Percentiles rank a stretch among this genome's conserved stretches.
Conservation (phyloP, 345 rosid species). For the Citrus mangshanensis region DNA sequence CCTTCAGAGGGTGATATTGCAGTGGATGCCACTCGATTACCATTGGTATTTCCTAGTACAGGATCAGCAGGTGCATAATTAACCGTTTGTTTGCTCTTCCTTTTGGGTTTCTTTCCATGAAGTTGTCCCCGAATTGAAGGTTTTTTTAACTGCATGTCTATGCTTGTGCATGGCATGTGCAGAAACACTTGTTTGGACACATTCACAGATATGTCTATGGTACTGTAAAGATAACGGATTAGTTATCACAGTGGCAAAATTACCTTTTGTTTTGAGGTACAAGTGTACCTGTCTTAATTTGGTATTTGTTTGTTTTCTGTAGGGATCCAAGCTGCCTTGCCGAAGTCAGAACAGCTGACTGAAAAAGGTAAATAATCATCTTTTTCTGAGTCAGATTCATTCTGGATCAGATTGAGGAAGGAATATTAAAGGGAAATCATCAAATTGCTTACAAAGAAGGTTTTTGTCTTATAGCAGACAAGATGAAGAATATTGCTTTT, state of each 20-base stretch:
- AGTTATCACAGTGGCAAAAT: background rate
- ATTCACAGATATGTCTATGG: background rate
- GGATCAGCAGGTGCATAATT: constrained; percentile 33
- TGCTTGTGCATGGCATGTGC: background rate
- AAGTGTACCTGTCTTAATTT: background rate
- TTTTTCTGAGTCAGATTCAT: background rate
- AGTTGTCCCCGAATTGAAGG: background rate
- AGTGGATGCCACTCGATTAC: constrained; percentile 21
- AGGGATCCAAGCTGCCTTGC: constrained; percentile 13
- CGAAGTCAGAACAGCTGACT: background rate
- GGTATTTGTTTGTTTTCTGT: background rate
- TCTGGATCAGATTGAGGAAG: background rate
- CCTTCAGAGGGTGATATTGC: constrained; percentile 27
- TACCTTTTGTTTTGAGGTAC: background rate
- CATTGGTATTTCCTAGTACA: constrained; percentile 17
- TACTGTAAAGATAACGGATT: background rate
- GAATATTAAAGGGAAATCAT: background rate
- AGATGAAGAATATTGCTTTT: background rate
- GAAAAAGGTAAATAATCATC: constrained; percentile 9
- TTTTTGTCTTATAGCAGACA: background rate
- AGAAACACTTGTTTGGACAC: background rate
- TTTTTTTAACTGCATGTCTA: background rate
- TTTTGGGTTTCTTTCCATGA: background rate
- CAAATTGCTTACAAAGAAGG: background rate
- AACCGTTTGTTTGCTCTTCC: background rate